Base-by-base conservation (phyloP, 306 rosid species). In the Ceratonia siliqua region DNA sequence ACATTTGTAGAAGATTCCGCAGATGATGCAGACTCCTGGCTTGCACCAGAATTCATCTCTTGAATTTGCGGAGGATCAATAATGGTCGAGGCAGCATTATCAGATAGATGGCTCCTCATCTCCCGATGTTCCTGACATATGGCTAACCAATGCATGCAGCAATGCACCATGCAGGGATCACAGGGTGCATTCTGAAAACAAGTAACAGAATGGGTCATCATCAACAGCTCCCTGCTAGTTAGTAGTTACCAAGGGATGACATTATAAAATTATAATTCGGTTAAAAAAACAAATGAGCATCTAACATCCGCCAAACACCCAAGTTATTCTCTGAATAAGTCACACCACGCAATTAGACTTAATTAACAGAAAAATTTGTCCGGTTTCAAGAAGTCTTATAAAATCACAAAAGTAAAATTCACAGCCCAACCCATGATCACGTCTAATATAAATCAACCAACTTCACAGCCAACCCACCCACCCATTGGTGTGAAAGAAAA, bases 111-210 rank as follows among this genome's bases (percentile, higher is more conserved):
- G 70, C 81, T 84, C 80, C 39, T 84, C 86, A 84, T 79, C 70
- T 87, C 88, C 69, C 91, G 75, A 72, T 87, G 82, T 64, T 87
- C 91, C 54, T 87, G 88, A 70, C 91, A 87, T 56, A 87, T 41
- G 54, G 86, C 86, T 69, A 88, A 87, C 88, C 83, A 84, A 68
- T 87, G 88, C 81, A 87, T 8, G 77, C 85, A 76, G 71, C 86
- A 87, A 68, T 82, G 88, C 83, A 87, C 91, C 73, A 87, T 58
- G 85, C 91, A 87, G 24, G 88, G 88, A 62, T 87, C 91, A 79
- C 86, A 87, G 7, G 86, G 91, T 41, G 88, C 84, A 75, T 84
- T 79, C 88, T 87, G 79, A 58, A 76, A 41, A 18, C 12, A 72
- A 55, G 41, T 28, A 73, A 36, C 24, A 71, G 14, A 64, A 46